A percentile compares a stretch with the other conserved stretches of the same genome.
phyloP scores from a whole-genome alignment of 2,329 filamentous ascomycete genomes.

The Penicillium sp. region DNA sequence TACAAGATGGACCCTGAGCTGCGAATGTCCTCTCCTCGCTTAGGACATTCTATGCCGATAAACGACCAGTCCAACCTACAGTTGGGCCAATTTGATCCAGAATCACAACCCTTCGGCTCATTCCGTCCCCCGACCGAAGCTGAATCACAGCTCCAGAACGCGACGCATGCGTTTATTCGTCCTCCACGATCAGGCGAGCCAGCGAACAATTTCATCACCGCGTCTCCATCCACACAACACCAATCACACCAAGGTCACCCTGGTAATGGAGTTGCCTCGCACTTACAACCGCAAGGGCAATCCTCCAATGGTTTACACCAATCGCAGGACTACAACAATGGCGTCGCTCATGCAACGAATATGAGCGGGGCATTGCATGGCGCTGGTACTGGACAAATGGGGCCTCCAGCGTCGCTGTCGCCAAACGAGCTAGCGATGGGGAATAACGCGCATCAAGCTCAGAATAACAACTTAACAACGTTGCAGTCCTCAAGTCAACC shows the following conservation, averaged over 20 bases:
- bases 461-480: conserved; percentile 23
- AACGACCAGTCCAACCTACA: conserved; percentile 20
- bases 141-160: conserved; percentile 21
- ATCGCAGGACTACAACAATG: conserved; percentile 2
- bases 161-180: conserved; percentile 14
- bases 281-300: conserved; percentile 1
- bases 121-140: conserved; percentile 30
- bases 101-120: conserved; percentile 30
- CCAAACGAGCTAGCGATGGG: conserved; percentile 12
- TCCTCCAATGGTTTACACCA: conserved; percentile 1
- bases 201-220: conserved; percentile 16
- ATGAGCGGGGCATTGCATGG: conserved; percentile 1
- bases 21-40: conserved; percentile 22
- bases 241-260: neutral
- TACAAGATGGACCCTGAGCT: conserved; percentile 30
- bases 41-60: conserved; percentile 20
- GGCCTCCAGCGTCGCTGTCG: neutral
- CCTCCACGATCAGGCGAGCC: conserved; percentile 19
- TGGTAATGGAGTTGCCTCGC: conserved; percentile 2
- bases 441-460: conserved; percentile 11
- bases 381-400: neutral
- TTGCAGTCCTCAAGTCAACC: conserved; percentile 20
- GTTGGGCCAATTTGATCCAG: conserved; percentile 22
- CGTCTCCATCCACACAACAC: conserved; percentile 1
- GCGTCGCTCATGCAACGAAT: neutral